Evolutionary conservation across 345 rosid genomes (phyloP).

Genomic region (Populus alba): DNA sequence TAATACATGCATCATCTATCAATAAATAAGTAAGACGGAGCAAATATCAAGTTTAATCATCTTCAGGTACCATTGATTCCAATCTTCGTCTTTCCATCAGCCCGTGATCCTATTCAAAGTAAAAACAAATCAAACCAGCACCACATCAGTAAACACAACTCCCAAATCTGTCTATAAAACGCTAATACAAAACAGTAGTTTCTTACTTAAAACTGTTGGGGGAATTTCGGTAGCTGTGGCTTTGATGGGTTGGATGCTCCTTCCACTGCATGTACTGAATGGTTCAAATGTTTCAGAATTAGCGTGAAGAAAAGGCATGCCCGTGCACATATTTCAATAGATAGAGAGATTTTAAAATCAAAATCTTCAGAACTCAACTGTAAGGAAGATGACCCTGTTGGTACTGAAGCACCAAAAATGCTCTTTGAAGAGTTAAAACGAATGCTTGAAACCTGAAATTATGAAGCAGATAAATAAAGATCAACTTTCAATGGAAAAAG

Average conservation of each 20-base stretch:
- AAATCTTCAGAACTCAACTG: slow-evolving; percentile 50
- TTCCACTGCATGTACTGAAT: slow-evolving; percentile 43
- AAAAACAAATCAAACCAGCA: slow-evolving; percentile 23
- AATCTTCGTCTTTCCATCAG: slow-evolving; percentile 61
- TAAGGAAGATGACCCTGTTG: slow-evolving; percentile 43
- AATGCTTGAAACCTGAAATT: slow-evolving; percentile 42
- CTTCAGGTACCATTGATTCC: slow-evolving; percentile 83
- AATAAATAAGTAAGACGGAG: background rate
- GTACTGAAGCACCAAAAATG: slow-evolving; percentile 46
- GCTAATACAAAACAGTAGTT: background rate
- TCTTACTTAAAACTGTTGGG: slow-evolving; percentile 58
- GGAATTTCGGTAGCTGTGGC: slow-evolving; percentile 83
- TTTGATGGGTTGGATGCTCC: slow-evolving; percentile 56
- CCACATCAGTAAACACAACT: slow-evolving; percentile 20
- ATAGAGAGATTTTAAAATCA: too few relatives aligned
- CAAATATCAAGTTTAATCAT: background rate
- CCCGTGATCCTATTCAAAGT: slow-evolving; percentile 43
- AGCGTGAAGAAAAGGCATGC: background rate
- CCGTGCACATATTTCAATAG: background rate
- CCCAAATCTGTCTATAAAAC: background rate
- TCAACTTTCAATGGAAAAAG: background rate
- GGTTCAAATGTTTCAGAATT: background rate
- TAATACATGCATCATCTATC: background rate
- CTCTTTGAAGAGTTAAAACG: slow-evolving; percentile 34
- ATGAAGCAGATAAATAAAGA: background rate